These are phyloP conservation scores for Erythrophleum fordii DNA, from an alignment of 306 rosid genomes.

Conservation along the genomic window DNA sequence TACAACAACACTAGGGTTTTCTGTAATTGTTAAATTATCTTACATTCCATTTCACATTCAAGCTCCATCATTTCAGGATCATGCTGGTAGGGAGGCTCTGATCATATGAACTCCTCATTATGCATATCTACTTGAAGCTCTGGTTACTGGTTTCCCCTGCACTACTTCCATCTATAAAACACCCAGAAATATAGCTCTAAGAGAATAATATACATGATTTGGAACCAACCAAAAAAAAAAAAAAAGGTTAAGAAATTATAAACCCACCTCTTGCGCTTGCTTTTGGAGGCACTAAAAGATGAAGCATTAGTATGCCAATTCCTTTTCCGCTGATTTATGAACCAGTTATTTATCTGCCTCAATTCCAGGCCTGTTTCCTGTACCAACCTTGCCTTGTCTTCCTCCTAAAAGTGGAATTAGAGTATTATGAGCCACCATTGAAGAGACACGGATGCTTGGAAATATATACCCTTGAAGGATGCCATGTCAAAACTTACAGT, in stretches of 20 bases:
- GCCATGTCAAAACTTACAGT: slow-evolving; percentile 37
- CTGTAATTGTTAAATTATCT: slow-evolving; percentile 6
- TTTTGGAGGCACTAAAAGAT: slow-evolving; percentile 59
- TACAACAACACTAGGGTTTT: slow-evolving; percentile 3
- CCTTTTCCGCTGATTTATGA: slow-evolving; percentile 64
- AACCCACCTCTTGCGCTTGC: slow-evolving; percentile 82
- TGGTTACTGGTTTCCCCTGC: slow-evolving; percentile 69
- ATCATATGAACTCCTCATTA: not conserved
- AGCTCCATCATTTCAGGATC: slow-evolving; percentile 14
- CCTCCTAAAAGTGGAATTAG: slow-evolving; percentile 60
- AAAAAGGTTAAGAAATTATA: not conserved
- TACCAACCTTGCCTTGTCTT: slow-evolving; percentile 85
- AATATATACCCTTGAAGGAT: no score
- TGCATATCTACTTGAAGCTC: slow-evolving; percentile 46
- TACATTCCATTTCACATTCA: slow-evolving; percentile 14
- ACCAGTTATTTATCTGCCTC: slow-evolving; percentile 59
- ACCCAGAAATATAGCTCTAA: no score
- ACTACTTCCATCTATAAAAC: slow-evolving; percentile 42
- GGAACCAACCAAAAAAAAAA: no score
- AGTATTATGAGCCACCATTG: slow-evolving; percentile 17
- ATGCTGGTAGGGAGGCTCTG: not conserved
- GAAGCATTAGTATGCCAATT: slow-evolving; percentile 84
- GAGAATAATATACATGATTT: not conserved
- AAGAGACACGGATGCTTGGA: slow-evolving; percentile 27
- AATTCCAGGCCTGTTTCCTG: slow-evolving; percentile 90